Base-by-base conservation (phyloP, 352 stramenopile species). In the Globisporangium carolinianum region DNA sequence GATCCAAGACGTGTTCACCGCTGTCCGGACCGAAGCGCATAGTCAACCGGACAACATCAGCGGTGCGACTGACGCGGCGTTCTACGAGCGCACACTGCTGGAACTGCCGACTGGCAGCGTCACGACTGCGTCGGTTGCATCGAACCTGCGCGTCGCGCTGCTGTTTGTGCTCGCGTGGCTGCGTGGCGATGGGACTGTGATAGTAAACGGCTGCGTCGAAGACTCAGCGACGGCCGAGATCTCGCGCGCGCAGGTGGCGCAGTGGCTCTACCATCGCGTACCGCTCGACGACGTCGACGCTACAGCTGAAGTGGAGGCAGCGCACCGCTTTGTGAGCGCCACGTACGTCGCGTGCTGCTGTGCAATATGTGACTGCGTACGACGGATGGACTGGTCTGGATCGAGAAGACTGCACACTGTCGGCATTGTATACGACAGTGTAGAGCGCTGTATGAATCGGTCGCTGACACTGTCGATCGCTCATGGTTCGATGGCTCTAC, bases 161-260 rank as follows among this genome's bases (percentile, higher is more conserved):
- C 81, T 79, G 11, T 98, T 98, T 63, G 86, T 90, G 6, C 83
- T 97, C 55, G 83, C 84, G 41, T 98, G 94, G 94, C 74, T 98
- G 48, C 67, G 83, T 36, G 94, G 88, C 14, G 55, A 91, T 37
- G 94, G 94, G 32, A 97, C 87, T 32, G 91, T 97, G 58, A 81
- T 96, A 46, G 72, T 98, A 36, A 85, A 97, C 63, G 83, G 94
- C 58, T 91, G 89, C 49, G 91, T 98, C 64, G 94, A 98, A 74
- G 91, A 98, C 75, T 95, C 91, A 17, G 94, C 94, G 48, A 98
- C 91, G 0, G 92, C 94, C 5, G 91, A 98, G 77, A 98, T 98
- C 55, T 97, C 87, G 37, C 82, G 94, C 38, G 91, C 86, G 9
- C 91, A 98, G 64, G 86, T 98, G 59, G 98, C 91, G 81, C 81